These are phyloP conservation scores for Mitragyna speciosa DNA, from an alignment of 257 asterid species.

Conservation along the genomic window DNA sequence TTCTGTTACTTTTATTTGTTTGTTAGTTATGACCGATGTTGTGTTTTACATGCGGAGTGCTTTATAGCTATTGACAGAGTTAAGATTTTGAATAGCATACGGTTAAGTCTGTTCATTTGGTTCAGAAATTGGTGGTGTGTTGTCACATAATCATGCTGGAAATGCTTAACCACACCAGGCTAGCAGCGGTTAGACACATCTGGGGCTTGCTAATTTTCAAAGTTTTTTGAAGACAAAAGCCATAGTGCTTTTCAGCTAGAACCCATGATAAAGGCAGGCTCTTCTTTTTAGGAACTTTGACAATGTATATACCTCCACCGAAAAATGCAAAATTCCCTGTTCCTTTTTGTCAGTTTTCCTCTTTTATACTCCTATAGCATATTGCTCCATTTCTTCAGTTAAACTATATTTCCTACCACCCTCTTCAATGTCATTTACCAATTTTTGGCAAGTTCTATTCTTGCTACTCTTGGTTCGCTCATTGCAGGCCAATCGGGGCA, in stretches of 20 bases:
- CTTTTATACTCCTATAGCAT: background rate
- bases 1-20: too few species aligned
- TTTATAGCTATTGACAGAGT: too few species aligned
- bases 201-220: background rate
- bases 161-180: background rate
- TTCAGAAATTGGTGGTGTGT: background rate
- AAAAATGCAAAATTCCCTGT: slow-evolving; percentile 15
- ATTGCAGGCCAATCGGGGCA: slow-evolving; percentile 25
- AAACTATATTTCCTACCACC: background rate
- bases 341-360: background rate
- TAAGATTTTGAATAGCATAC: too few species aligned
- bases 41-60: too few species aligned
- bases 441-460: slow-evolving; percentile 8
- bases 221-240: background rate
- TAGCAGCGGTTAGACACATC: background rate
- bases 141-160: background rate
- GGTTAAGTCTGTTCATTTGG: too few species aligned
- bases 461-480: slow-evolving; percentile 26
- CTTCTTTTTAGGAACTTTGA: slow-evolving; percentile 52
- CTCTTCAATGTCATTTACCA: slow-evolving; percentile 30
- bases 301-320: slow-evolving; percentile 23
- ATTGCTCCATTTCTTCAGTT: background rate
- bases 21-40: too few species aligned
- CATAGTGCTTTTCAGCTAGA: slow-evolving; percentile 37
- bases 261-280: slow-evolving; percentile 38